These are phyloP conservation scores for Nicotiana otophora DNA, from an alignment of 257 asterid genomes.

Conservation along the genomic window DNA sequence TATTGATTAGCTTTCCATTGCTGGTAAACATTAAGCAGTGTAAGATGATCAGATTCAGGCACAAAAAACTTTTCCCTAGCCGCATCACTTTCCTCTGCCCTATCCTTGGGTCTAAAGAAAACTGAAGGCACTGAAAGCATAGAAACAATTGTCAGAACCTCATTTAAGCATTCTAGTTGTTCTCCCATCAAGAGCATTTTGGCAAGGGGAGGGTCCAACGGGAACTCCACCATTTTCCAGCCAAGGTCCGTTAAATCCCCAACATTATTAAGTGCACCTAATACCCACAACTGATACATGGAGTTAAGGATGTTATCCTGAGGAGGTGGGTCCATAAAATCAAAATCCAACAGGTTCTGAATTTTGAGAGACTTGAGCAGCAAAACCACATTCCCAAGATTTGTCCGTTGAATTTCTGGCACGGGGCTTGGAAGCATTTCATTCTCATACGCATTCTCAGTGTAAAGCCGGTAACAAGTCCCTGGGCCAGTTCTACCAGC, in stretches of 20 bases:
- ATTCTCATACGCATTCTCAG: slow-evolving; percentile 73
- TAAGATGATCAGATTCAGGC: slow-evolving; percentile 87
- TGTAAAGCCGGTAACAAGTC: slow-evolving; percentile 85
- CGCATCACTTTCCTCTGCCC: slow-evolving; percentile 95
- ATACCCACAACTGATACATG: slow-evolving; percentile 95
- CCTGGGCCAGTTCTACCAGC: slow-evolving; percentile 99
- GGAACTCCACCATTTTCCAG: slow-evolving; percentile 98
- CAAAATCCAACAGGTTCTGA: slow-evolving; percentile 75
- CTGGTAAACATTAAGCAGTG: slow-evolving; percentile 78
- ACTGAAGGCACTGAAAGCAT: slow-evolving; percentile 98
- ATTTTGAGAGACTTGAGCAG: slow-evolving; percentile 80
- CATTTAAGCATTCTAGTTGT: slow-evolving; percentile 64
- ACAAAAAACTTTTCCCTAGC: slow-evolving; percentile 94
- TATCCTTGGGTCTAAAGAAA: slow-evolving; percentile 86
- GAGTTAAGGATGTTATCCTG: slow-evolving; percentile 91
- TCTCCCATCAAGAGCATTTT: slow-evolving; percentile 93
- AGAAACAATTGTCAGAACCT: slow-evolving; percentile 85
- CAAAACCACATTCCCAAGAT: slow-evolving; percentile 92
- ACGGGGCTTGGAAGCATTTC: slow-evolving; percentile 95
- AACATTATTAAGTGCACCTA: slow-evolving; percentile 86
- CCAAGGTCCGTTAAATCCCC: slow-evolving; percentile 81
- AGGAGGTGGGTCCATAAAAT: slow-evolving; percentile 98
- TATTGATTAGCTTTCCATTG: slow-evolving; percentile 83
- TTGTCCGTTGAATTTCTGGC: slow-evolving; percentile 93
- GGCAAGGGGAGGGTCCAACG: slow-evolving; percentile 98